These are phyloP conservation scores for Cenchrus purpureus DNA, from an alignment of 176 grass and related monocot species.

Conservation along the genomic window DNA sequence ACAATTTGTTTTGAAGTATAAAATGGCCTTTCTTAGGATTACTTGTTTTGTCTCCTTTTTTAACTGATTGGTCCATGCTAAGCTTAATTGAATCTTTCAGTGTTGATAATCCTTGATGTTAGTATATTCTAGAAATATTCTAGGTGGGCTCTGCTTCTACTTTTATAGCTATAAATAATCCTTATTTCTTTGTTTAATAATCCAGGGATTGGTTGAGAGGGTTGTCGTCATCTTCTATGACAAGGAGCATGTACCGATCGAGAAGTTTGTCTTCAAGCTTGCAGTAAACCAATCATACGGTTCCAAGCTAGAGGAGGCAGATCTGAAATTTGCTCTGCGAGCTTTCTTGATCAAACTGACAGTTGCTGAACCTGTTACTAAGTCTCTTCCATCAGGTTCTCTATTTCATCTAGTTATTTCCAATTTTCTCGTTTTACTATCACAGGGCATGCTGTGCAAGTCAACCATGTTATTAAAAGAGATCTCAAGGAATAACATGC, in stretches of 20 bases:
- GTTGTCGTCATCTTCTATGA: conserved; percentile 82
- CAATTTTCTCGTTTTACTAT: background rate
- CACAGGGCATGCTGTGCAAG: background rate
- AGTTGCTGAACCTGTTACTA: conserved; percentile 62
- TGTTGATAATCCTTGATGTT: background rate
- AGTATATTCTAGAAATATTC: background rate
- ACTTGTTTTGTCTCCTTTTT: background rate
- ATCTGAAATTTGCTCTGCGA: conserved; percentile 81
- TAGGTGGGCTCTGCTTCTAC: background rate
- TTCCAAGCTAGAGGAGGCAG: conserved; percentile 66
- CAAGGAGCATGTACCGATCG: conserved; percentile 63
- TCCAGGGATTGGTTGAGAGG: conserved; percentile 78
- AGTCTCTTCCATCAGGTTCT: conserved; percentile 63
- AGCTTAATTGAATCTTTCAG: background rate
- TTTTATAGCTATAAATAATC: background rate
- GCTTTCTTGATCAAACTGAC: conserved; percentile 92
- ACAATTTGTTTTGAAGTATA: background rate
- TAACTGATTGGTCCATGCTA: background rate
- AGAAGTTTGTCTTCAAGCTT: conserved; percentile 95
- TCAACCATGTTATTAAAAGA: background rate
- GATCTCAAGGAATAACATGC: background rate
- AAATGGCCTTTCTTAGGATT: background rate
- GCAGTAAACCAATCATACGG: conserved; percentile 65
- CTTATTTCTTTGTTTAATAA: conserved; percentile 10
- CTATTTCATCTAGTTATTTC: background rate